phyloP scores from a whole-genome alignment of 2,329 filamentous ascomycete genomes.

The Magnaporthales sp. region DNA sequence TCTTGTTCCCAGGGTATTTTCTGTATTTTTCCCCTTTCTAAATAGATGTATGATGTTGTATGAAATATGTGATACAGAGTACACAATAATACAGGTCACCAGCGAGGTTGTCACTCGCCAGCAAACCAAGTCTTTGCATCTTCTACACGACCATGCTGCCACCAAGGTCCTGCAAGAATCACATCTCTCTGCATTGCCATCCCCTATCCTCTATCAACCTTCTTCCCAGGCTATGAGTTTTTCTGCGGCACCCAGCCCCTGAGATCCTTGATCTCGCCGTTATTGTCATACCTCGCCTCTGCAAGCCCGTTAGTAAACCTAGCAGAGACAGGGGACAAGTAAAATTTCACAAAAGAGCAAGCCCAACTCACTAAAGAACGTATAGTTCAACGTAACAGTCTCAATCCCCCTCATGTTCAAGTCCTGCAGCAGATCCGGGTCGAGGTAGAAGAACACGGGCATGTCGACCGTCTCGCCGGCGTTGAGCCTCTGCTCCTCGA shows the following conservation, averaged over 20 bases:
- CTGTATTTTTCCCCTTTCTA: neutral
- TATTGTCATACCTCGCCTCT: slow-evolving; percentile 7
- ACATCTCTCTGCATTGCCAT: neutral
- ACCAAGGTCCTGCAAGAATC: neutral
- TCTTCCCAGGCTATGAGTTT: neutral
- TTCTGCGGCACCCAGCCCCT: neutral
- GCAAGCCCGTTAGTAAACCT: neutral
- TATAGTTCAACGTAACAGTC: slow-evolving; percentile 93
- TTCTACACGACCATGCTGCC: neutral
- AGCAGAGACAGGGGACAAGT: neutral
- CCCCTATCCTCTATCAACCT: neutral
- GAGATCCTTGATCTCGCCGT: slow-evolving; percentile 1
- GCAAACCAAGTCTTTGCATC: neutral
- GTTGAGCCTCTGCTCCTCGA: slow-evolving; percentile 90
- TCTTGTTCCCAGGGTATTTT: no score
- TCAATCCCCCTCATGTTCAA: slow-evolving; percentile 89
- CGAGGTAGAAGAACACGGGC: slow-evolving; percentile 99
- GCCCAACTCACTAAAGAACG: slow-evolving; percentile 80
- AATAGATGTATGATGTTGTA: neutral
- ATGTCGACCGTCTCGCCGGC: slow-evolving; percentile 97
- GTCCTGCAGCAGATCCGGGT: slow-evolving; percentile 89
- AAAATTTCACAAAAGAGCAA: neutral
- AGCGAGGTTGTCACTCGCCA: neutral
- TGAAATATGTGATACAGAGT: neutral
- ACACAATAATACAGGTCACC: neutral